Percentiles rank a stretch among this genome's conserved stretches.
These are phyloP conservation scores for Allomyces macrogynus DNA, from an alignment of 192 early-diverging fungal species.

Conservation along the genomic window DNA sequence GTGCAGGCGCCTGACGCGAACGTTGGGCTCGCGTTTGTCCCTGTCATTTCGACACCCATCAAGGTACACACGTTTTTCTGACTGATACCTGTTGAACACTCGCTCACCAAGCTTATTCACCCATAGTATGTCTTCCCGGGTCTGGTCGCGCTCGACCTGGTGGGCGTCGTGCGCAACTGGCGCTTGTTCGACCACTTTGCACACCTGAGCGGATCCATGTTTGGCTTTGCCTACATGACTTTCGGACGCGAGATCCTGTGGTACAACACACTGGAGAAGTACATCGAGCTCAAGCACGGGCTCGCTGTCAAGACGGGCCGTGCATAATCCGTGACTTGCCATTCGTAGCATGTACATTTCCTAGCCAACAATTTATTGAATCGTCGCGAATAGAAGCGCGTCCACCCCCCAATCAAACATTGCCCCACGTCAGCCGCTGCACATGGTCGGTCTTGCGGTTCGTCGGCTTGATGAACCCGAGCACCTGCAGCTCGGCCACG, in stretches of 20 bases:
- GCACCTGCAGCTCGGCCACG: slow-evolving; percentile 65
- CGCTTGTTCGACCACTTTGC: slow-evolving; percentile 52
- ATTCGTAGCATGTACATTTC: background rate
- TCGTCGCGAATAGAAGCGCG: too few relatives aligned
- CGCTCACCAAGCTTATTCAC: slow-evolving; percentile 2
- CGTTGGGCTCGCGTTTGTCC: slow-evolving; percentile 31
- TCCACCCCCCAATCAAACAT: slow-evolving; percentile 7
- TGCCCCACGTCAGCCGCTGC: slow-evolving; percentile 57
- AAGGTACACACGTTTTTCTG: background rate
- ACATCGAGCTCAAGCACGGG: background rate
- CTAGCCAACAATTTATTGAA: background rate
- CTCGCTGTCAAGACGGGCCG: background rate
- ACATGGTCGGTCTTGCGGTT: slow-evolving; percentile 87
- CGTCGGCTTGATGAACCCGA: slow-evolving; percentile 81
- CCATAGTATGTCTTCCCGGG: slow-evolving; percentile 34
- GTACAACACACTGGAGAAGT: background rate
- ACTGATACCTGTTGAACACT: slow-evolving; percentile 18
- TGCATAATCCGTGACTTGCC: background rate
- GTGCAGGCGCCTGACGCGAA: slow-evolving; percentile 32
- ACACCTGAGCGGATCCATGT: slow-evolving; percentile 43
- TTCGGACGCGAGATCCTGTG: slow-evolving; percentile 14
- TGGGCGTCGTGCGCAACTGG: slow-evolving; percentile 53
- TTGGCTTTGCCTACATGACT: slow-evolving; percentile 32
- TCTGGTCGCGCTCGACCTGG: slow-evolving; percentile 47
- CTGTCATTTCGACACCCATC: slow-evolving; percentile 27